Evolutionary conservation across 1,284 basidiomycete species (phyloP), one percentile per base, ranked within the genome.

Genomic region (Tylopilus sp.): DNA sequence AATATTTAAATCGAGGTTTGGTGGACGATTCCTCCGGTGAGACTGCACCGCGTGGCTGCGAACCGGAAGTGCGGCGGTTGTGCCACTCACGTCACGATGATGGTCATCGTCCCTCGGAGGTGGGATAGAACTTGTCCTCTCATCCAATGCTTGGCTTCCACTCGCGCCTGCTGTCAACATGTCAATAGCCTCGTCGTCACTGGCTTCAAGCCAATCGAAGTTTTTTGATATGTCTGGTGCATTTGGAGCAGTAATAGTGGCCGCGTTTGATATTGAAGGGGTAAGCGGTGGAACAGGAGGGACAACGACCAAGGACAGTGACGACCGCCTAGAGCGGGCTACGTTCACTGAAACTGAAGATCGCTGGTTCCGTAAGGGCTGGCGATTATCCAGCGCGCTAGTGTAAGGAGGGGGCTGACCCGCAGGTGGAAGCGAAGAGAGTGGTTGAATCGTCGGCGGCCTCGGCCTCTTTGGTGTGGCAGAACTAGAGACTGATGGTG

Each of bases 111-210:
- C 47, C 44, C 65, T 61, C 17, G 52, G 66, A 39, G 69, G 62
- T 26, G 66, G 63, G 14, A 70, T 66, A 34, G 81, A 74, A 63
- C 88, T 90, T 0, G 88, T 91, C 28, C 88, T 79, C 64, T 91
- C 88, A 59, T 91, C 88, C 47, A 91, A 65, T 24, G 83, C 81
- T 59, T 84, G 85, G 59, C 85, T 85, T 12, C 88, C 88, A 54
- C 85, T 86, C 9, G 85, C 76, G 14, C 81, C 85, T 10, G 88
- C 88, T 2, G 88, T 83, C 38, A 89, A 78, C 39, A 88, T 72
- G 59, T 88, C 81, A 50, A 91, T 87, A 12, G 86, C 88, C 65
- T 91, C 88, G 45, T 91, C 88, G 55, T 91, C 88, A 59, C 86
- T 89, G 4, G 77, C 70, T 54, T 83, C 79, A 24, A 73, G 66